Evolutionary conservation across 176 grass and related monocot species (phyloP).

Genomic region (Guadua angustifolia): DNA sequence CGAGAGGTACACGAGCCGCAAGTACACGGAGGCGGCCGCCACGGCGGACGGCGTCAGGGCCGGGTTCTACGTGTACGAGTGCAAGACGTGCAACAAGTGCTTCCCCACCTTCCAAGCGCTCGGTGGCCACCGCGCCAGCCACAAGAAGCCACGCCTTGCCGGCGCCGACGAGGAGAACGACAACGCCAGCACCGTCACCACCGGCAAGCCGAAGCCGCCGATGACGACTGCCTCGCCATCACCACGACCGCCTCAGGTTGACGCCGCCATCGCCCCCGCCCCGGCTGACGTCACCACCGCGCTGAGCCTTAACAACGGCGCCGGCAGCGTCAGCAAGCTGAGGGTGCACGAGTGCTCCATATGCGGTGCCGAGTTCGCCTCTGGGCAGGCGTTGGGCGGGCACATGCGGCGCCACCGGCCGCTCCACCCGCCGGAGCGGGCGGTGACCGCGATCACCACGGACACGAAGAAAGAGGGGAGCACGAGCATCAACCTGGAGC

Average conservation of each 20-base stretch:
- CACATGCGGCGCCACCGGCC: constrained; percentile 93
- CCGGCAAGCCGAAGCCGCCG: constrained; percentile 19
- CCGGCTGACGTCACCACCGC: constrained; percentile 36
- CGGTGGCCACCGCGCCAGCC: constrained; percentile 91
- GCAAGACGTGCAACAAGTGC: constrained; percentile 84
- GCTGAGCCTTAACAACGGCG: constrained; percentile 34
- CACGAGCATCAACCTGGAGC: constrained; percentile 41
- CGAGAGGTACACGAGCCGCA: constrained; percentile 55
- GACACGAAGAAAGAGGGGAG: constrained; percentile 41
- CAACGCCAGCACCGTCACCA: background rate
- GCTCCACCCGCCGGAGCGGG: constrained; percentile 39
- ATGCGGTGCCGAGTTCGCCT: constrained; percentile 69
- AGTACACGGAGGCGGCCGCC: constrained; percentile 51
- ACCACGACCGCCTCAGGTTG: background rate
- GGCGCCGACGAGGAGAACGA: background rate
- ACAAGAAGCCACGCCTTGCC: constrained; percentile 74
- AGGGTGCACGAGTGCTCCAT: constrained; percentile 71
- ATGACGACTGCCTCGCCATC: background rate
- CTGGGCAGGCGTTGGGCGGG: constrained; percentile 89
- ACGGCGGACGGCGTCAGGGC: constrained; percentile 39
- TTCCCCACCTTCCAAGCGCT: constrained; percentile 91
- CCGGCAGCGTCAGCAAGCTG: background rate
- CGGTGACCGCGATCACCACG: constrained; percentile 2
- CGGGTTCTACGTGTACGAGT: constrained; percentile 56
- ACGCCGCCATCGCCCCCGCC: background rate